These are phyloP conservation scores for Mediolabrus comicus DNA, from an alignment of 108 stramenopile species.

Conservation along the genomic window DNA sequence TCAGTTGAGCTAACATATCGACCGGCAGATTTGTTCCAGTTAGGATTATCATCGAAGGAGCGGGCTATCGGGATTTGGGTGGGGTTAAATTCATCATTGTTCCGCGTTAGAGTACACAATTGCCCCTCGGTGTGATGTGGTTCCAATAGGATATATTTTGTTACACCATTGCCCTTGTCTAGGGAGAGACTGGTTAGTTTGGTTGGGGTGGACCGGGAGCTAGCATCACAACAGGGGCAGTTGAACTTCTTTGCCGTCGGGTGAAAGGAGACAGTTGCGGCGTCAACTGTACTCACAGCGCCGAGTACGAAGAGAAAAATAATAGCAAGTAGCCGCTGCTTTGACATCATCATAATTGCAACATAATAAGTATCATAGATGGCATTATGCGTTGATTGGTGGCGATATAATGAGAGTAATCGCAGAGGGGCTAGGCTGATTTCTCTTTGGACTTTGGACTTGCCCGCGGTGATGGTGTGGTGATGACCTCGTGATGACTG, in stretches of 20 bases:
- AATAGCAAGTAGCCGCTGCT: no score
- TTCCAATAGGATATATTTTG: constrained; percentile 1
- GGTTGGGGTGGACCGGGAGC: constrained; percentile 5
- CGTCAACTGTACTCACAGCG: not conserved
- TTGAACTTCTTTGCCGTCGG: not conserved
- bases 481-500: no score
- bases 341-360: no score
- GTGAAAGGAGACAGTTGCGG: not conserved
- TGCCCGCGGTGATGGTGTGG: no score
- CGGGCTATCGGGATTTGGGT: constrained; percentile 25
- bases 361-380: no score
- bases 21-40: constrained; percentile 23
- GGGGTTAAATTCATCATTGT: not conserved
- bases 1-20: constrained; percentile 3
- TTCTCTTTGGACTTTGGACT: no score
- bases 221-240: no score
- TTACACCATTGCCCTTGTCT: not conserved
- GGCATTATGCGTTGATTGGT: no score
- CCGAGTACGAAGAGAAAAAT: no score
- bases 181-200: not conserved
- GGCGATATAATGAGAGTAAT: no score
- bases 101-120: constrained; percentile 29
- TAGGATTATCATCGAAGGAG: constrained; percentile 21
- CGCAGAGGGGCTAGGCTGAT: no score
- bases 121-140: constrained; percentile 4